Evolutionary conservation across 768 basidiomycete species (phyloP), one percentile per base, ranked within the genome.

Genomic region (Hypholoma sublateritium): DNA sequence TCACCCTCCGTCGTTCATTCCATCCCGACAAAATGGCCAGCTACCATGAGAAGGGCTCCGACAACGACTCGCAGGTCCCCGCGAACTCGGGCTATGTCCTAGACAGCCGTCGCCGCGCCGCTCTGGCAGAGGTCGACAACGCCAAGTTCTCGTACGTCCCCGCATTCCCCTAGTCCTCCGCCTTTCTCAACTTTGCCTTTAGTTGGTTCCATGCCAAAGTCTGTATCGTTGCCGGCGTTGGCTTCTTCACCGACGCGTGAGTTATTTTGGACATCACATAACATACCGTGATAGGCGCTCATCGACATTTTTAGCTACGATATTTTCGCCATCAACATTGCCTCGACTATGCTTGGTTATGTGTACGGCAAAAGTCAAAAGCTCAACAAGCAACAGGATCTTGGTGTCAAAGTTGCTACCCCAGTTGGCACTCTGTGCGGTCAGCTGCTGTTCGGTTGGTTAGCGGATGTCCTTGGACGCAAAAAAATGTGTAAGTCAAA

Each of bases 241-340:
- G 93, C 24, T 95, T 95, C 80, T 95, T 94, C 78, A 93, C 93
- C 48, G 93, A 91, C 74, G 85, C 87, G 82, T 86, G 62, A 63
- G 81, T 71, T 21, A 54, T 45, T 25, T 37, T 78, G 80, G 28
- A 32, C 28, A 32, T 32, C 2, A 61, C 56, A 76, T 67, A 24
- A 53, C 50, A 19, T 35, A 47, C 36, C 45, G 5, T 14, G 32
- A 32, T 21, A 25, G 28, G 7, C 35, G 51, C 24, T 16, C 42
- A 28, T 43, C 39, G 17, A 32, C 19, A 35, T 2, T 52, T 21
- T 28, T 54, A 84, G 83, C 57, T 91, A 91, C 65, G 92, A 93
- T 59, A 87, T 95, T 58, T 97, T 95, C 65, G 89, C 91, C 6
- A 95, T 95, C 74, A 92, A 87, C 70, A 90, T 95, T 44, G 92